Evolutionary conservation across 1,139 yeast species (phyloP), one percentile per base, ranked within the genome.

Genomic region (Wickerhamomyces sp.): DNA sequence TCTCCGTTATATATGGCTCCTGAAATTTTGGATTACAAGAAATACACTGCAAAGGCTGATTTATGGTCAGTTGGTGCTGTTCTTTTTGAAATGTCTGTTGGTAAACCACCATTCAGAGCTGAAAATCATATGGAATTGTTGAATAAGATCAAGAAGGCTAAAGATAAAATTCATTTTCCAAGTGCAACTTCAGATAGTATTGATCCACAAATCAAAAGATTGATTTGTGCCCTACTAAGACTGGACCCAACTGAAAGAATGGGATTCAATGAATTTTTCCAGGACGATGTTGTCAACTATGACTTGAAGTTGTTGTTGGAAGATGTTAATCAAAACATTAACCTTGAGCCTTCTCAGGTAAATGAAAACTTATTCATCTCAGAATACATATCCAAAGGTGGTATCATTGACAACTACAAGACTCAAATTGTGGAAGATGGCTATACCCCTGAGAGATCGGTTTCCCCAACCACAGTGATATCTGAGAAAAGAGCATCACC

Each of bases 1-100:
- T 88, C 96, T 10, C 99, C 99, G 1, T 69, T 93, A 40, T 93
- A 94, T 65, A 93, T 93, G 99, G 99, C 99, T 0, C 99, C 99
- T 0, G 99, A 93, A 65, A 94, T 93, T 42, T 73, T 93, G 57
- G 75, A 95, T 52, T 90, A 89, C 62, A 98, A 94, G 63, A 93
- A 90, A 65, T 93, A 93, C 67, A 90, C 91, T 58, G 99, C 98
- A 5, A 91, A 90, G 63, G 98, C 97, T 0, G 99, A 93, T 63
- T 69, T 93, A 52, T 93, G 99, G 99, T 89, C 97, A 2, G 96
- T 93, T 6, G 99, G 99, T 5, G 95, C 98, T 0, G 98, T 93
- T 0, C 69, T 90, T 14, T 93, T 84, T 64, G 99, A 93, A 65
- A 90, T 93, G 96, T 77, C 89, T 13, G 91, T 87, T 31, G 98